phyloP scores from a whole-genome alignment of 441 rosid species.

The Croton laevigatus region DNA sequence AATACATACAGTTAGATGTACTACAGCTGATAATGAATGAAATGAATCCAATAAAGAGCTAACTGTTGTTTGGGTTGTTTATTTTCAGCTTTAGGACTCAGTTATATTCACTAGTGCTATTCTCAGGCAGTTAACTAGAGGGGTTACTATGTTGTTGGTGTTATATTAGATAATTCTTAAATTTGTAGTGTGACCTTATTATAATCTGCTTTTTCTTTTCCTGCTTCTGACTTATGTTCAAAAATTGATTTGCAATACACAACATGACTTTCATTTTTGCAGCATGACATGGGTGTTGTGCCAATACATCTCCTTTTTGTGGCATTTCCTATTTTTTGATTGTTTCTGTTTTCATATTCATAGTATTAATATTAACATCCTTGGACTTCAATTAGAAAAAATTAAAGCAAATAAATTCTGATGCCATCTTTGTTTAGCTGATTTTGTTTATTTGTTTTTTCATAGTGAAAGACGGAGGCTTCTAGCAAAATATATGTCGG shows the following conservation, averaged over 20 bases:
- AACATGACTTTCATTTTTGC: background rate
- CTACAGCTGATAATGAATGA: background rate
- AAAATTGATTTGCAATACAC: background rate
- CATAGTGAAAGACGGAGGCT: slow-evolving; percentile 63
- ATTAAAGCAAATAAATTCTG: background rate
- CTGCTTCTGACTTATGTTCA: background rate
- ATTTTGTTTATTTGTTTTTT: background rate
- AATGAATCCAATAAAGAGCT: background rate
- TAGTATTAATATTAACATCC: background rate
- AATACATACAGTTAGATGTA: background rate
- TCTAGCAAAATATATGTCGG: slow-evolving; percentile 55
- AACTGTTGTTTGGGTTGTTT: background rate
- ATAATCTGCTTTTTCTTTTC: background rate
- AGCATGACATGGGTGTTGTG: background rate
- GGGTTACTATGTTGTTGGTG: background rate
- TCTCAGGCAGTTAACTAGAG: background rate
- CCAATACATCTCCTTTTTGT: background rate
- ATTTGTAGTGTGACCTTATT: background rate
- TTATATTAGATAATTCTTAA: slow-evolving; percentile 3
- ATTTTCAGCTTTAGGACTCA: background rate
- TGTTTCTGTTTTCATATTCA: background rate
- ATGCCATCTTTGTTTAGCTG: slow-evolving; percentile 12
- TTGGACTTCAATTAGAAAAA: background rate
- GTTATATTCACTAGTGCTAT: background rate
- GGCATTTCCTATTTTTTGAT: background rate